Base-by-base conservation (phyloP, 2,329 filamentous ascomycete species). In the Zymoseptoria pseudotritici region DNA sequence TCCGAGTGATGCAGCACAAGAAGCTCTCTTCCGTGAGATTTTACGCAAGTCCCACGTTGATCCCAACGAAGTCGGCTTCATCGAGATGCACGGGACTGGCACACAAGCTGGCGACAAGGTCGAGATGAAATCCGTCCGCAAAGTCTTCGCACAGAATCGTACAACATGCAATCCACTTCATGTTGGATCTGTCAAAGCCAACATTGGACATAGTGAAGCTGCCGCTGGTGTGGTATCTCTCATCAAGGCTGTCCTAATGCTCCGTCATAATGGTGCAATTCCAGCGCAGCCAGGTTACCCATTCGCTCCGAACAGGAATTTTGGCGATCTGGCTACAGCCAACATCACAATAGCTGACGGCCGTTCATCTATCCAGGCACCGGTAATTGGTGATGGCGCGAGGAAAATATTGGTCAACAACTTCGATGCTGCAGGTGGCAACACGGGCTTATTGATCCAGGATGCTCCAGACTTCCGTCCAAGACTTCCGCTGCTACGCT, bases 341-440 rank as follows among this genome's bases (percentile, higher is more conserved):
- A 24, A 24, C 22, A 24, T 24, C 5, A 24, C 2, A 24, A 24
- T 24, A 24, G 22, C 22, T 5, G 22, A 24, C 22, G 22, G 22
- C 22, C 22, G 2, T 24, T 24, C 22, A 24, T 24, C 22, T 24
- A 24, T 24, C 22, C 22, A 24, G 22, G 22, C 22, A 24, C 22
- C 22, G 22, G 22, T 24, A 24, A 5, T 24, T 24, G 22, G 22
- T 24, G 22, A 24, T 24, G 22, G 22, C 22, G 5, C 22, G 22
- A 24, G 22, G 5, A 24, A 24, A 24, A 24, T 24, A 24, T 56
- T 78, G 21, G 72, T 88, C 63, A 90, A 90, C 76, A 88, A 88
- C 74, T 89, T 88, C 69, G 83, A 83, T 63, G 87, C 87, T 6
- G 85, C 87, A 57, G 87, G 87, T 64, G 87, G 87, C 36, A 90